Percentiles rank a stretch among this genome's conserved stretches.
Evolutionary conservation across 176 grass and related monocot genomes (phyloP).

Genomic region (Elaeis guineensis): DNA sequence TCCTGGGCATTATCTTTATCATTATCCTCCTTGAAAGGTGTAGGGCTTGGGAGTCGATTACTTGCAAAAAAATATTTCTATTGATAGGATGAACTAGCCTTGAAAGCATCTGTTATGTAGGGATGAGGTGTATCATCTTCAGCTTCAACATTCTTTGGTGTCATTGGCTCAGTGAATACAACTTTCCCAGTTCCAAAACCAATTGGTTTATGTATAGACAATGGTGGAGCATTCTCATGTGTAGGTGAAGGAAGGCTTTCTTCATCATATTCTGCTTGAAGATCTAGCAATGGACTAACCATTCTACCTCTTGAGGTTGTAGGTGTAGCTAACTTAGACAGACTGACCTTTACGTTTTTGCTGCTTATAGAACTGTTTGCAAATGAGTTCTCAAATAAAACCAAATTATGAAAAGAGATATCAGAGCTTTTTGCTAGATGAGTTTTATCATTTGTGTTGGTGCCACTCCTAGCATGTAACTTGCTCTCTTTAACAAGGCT

Average conservation of each 20-base stretch:
- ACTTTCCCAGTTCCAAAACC: constrained; percentile 39
- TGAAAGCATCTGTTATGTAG: constrained; percentile 64
- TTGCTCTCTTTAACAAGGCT: constrained; percentile 37
- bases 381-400: constrained; percentile 27
- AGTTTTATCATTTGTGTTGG: background rate
- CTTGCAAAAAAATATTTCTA: constrained; percentile 56
- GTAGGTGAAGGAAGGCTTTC: constrained; percentile 91
- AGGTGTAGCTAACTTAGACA: constrained; percentile 46
- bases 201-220: constrained; percentile 53
- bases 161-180: constrained; percentile 24
- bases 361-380: constrained; percentile 22
- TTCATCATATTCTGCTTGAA: constrained; percentile 93
- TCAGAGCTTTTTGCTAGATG: background rate
- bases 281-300: constrained; percentile 74
- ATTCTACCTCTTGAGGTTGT: constrained; percentile 30
- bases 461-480: background rate
- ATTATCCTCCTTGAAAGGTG: constrained; percentile 51
- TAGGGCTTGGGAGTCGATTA: constrained; percentile 84
- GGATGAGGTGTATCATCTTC: constrained; percentile 26
- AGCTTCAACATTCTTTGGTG: constrained; percentile 19
- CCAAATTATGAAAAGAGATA: background rate
- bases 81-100: constrained; percentile 76
- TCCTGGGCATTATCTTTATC: constrained; percentile 34
- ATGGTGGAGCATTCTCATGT: constrained; percentile 37
- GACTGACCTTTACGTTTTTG: background rate